A percentile compares a stretch with the other conserved stretches of the same genome.
Conservation (phyloP, 1,284 basidiomycete species). For the Porodaedalea pini region DNA sequence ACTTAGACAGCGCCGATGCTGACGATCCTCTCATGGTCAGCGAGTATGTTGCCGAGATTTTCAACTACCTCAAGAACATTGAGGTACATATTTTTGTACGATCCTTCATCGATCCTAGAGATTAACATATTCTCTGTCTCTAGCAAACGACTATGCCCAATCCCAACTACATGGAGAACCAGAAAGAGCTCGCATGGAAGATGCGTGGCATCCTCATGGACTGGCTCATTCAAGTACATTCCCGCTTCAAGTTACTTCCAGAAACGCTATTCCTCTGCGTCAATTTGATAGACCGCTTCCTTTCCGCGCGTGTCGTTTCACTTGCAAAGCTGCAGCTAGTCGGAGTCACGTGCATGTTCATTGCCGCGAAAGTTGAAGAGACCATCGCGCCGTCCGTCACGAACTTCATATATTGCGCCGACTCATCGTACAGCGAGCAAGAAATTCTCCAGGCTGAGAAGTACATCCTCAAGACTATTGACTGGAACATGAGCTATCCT, state of each 20-base stretch:
- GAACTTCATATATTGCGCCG: slow-evolving; percentile 88
- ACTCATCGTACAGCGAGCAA: slow-evolving; percentile 80
- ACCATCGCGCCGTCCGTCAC: slow-evolving; percentile 86
- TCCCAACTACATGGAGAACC: slow-evolving; percentile 86
- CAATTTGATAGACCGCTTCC: slow-evolving; percentile 97
- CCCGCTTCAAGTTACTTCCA: slow-evolving; percentile 89
- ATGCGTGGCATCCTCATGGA: slow-evolving; percentile 95
- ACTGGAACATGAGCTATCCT: slow-evolving; percentile 90
- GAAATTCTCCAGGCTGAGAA: slow-evolving; percentile 94
- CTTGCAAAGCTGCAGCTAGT: slow-evolving; percentile 94
- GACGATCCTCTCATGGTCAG: slow-evolving; percentile 96
- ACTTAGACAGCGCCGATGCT: slow-evolving; percentile 90
- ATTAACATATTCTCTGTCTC: neutral
- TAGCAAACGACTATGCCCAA: slow-evolving; percentile 83
- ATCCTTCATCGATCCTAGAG: slow-evolving; percentile 11
- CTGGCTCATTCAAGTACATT: slow-evolving; percentile 96
- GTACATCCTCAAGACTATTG: slow-evolving; percentile 88
- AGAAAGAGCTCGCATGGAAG: slow-evolving; percentile 88
- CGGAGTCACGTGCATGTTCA: slow-evolving; percentile 90
- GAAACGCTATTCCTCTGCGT: slow-evolving; percentile 94
- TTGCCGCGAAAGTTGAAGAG: slow-evolving; percentile 96
- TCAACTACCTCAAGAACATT: slow-evolving; percentile 81
- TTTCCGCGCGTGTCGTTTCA: slow-evolving; percentile 86
- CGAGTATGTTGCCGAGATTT: slow-evolving; percentile 95
- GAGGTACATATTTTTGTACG: slow-evolving; percentile 45